Evolutionary conservation across 257 asterid species (phyloP).

Genomic region (Nicotiana noctiflora): DNA sequence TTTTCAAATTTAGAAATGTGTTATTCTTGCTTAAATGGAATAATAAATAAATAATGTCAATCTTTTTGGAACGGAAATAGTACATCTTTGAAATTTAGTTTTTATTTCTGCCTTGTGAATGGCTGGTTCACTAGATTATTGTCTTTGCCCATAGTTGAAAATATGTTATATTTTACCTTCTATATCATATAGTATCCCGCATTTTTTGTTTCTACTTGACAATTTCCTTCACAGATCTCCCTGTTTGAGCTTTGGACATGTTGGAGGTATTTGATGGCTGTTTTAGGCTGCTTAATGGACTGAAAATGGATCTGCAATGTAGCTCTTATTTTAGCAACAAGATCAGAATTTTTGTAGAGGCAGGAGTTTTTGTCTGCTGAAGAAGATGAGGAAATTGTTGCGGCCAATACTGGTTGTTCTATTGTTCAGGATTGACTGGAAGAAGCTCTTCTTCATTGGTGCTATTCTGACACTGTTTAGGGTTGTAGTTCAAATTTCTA

Average conservation of each 20-base stretch:
- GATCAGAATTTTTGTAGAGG: slow-evolving; percentile 3
- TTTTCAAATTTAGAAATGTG: too few relatives aligned
- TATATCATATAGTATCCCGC: neutral
- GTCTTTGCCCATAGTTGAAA: neutral
- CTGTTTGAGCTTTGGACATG: slow-evolving; percentile 9
- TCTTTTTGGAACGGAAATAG: too few relatives aligned
- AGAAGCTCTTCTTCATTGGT: slow-evolving; percentile 48
- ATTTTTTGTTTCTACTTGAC: neutral
- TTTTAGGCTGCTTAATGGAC: slow-evolving; percentile 9
- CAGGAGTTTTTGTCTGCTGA: neutral
- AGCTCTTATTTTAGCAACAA: neutral
- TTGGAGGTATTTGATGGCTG: slow-evolving; percentile 18
- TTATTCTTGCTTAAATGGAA: too few relatives aligned
- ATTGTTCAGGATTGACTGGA: slow-evolving; percentile 71
- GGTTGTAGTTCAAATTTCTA: slow-evolving; percentile 47
- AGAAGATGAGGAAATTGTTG: slow-evolving; percentile 34
- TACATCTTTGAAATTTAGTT: too few relatives aligned
- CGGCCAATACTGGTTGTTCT: slow-evolving; percentile 33
- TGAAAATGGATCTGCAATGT: slow-evolving; percentile 2
- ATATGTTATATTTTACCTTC: neutral
- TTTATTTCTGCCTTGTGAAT: neutral
- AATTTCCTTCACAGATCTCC: neutral
- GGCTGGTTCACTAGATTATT: neutral
- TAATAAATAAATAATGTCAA: too few relatives aligned
- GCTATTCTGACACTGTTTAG: slow-evolving; percentile 48